phyloP scores from a whole-genome alignment of 768 basidiomycete species.

The Cystofilobasidium macerans region DNA sequence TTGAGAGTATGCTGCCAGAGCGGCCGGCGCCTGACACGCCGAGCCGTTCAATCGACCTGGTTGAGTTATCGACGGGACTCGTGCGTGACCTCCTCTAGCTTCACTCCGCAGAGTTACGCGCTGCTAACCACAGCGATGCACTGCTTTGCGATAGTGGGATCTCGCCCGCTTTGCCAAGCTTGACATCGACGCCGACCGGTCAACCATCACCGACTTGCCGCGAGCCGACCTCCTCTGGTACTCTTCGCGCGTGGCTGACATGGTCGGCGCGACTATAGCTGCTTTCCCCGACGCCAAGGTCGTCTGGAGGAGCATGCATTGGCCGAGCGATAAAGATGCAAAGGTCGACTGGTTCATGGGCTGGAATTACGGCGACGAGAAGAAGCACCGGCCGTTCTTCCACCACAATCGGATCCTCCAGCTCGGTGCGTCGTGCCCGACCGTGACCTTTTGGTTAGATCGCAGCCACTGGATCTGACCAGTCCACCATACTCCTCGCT shows the following conservation, averaged over 20 bases:
- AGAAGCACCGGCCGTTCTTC: slow-evolving; percentile 14
- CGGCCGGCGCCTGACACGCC: not conserved
- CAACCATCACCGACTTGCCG: slow-evolving; percentile 20
- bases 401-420: slow-evolving; percentile 11
- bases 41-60: slow-evolving; percentile 18
- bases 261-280: slow-evolving; percentile 2
- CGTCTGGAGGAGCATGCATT: slow-evolving; percentile 26
- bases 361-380: slow-evolving; percentile 22
- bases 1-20: slow-evolving; percentile 15
- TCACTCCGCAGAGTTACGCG: not conserved
- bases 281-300: slow-evolving; percentile 19
- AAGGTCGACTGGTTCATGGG: slow-evolving; percentile 27
- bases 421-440: slow-evolving; percentile 7
- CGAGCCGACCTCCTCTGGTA: slow-evolving; percentile 7
- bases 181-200: slow-evolving; percentile 12
- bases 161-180: slow-evolving; percentile 23
- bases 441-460: too few relatives aligned
- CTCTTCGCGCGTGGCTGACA: not conserved
- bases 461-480: not conserved
- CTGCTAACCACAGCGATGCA: too few relatives aligned
- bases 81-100: not conserved
- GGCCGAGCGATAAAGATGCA: slow-evolving; percentile 23
- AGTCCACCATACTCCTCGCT: not conserved
- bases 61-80: slow-evolving; percentile 22
- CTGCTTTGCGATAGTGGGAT: slow-evolving; percentile 25